Conservation (phyloP, 805 yeast species). For the Candida maris region DNA sequence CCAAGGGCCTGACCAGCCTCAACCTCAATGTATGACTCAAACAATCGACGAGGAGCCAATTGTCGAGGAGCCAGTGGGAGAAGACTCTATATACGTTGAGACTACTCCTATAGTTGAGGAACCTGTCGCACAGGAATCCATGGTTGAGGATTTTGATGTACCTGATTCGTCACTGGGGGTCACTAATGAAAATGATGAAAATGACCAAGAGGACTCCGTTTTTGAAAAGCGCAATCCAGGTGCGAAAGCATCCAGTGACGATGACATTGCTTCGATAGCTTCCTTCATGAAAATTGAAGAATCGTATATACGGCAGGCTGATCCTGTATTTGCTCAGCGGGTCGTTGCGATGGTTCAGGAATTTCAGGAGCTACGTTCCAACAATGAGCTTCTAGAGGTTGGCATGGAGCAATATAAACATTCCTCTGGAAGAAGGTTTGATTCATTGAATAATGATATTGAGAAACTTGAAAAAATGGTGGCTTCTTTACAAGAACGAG, state of each 20-base stretch:
- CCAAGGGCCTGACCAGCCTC: too few relatives aligned
- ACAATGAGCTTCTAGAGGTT: conserved; percentile 34
- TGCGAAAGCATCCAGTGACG: conserved; percentile 1
- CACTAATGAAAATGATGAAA: too few relatives aligned
- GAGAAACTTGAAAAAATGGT: conserved; percentile 22
- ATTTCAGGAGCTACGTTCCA: conserved; percentile 35
- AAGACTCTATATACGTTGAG: background rate
- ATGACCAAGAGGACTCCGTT: too few relatives aligned
- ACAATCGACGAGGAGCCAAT: conserved; percentile 7
- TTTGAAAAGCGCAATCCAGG: too few relatives aligned
- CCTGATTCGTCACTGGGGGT: too few relatives aligned
- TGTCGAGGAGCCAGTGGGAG: conserved; percentile 3
- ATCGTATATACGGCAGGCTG: conserved; percentile 20
- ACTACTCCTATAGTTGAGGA: conserved; percentile 5
- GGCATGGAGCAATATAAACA: conserved; percentile 40
- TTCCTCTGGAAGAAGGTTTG: conserved; percentile 30
- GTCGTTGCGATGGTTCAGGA: conserved; percentile 32
- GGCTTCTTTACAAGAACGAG: conserved; percentile 19
- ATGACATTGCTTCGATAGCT: conserved; percentile 22
- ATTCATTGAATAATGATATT: conserved; percentile 30
- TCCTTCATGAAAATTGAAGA: conserved; percentile 33
- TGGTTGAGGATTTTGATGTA: conserved; percentile 3
- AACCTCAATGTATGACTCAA: background rate
- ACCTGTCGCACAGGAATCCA: conserved; percentile 1
- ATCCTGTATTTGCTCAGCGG: conserved; percentile 21